Base-by-base conservation (phyloP, 148 eudicot species). In the Bassia scoparia region DNA sequence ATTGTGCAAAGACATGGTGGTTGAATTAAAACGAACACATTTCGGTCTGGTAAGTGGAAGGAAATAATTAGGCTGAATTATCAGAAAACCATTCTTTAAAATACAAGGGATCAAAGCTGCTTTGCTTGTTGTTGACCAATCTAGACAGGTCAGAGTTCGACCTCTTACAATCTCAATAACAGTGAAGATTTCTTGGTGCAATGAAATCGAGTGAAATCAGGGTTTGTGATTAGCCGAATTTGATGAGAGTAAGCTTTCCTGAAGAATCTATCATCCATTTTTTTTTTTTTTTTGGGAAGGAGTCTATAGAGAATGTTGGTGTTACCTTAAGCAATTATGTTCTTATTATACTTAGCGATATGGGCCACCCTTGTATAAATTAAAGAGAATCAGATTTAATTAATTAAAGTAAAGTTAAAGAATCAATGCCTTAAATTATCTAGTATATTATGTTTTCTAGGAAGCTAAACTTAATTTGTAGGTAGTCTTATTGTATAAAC, bases 161-260 rank as follows among this genome's bases (percentile, higher is more conserved):
- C 77, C 81, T 74, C 82, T 64, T 34, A 79, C 41, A 75, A 79
- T 79, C 1, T 70, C 75, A 26, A 79, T 44, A 12, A 79, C 82
- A 33, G 75, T 67, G 29, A 74, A 75, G 53, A 80, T 41, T 4
- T 79, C 71, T 41, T 79, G 78, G 78, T 18, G 62, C 61, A 10
- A 44, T 33, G 37, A 80, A 80, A 4, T 75, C 82, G 20, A 74
- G 65, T 18, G 54, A 74, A 74, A 8, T 74, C 78, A 30, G 46
- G n/a, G n/a, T n/a, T 41, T 0, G 44, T 68, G 13, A 79, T 69
- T 3, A 63, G 68, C 56, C 76, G 76, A 24, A 75, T 70, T 48
- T 75, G 67, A 62, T 70, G 54, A n/a, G 68, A 29, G 61, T 70
- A 26, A 56, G 30, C 20, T 69, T 69, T 63, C 37, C 59, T 21